phyloP scores from a whole-genome alignment of 192 early-diverging fungal genomes.

The Coemansia sp. region DNA sequence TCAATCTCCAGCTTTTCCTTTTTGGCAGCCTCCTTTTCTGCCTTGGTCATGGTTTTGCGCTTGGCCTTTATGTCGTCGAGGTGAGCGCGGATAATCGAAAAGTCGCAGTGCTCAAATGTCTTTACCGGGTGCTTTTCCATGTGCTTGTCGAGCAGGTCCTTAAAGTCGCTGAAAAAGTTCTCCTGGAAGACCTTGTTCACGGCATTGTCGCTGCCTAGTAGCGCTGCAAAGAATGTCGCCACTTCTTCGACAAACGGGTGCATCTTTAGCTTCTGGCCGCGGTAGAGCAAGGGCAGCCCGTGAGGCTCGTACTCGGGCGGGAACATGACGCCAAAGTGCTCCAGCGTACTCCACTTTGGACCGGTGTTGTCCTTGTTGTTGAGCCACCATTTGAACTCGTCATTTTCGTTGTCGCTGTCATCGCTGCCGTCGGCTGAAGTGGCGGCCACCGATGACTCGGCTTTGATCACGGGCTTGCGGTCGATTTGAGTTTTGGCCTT shows the following conservation, averaged over 20 bases:
- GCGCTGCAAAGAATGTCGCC: slow-evolving; percentile 89
- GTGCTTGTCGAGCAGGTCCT: slow-evolving; percentile 63
- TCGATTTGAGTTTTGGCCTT: slow-evolving; percentile 20
- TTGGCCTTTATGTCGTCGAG: slow-evolving; percentile 75
- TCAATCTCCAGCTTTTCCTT: slow-evolving; percentile 71
- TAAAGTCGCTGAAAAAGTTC: slow-evolving; percentile 95
- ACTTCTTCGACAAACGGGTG: slow-evolving; percentile 89
- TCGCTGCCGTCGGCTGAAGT: slow-evolving; percentile 37
- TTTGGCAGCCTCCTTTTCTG: slow-evolving; percentile 84
- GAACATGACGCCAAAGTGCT: slow-evolving; percentile 88
- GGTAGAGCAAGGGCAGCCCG: slow-evolving; percentile 85
- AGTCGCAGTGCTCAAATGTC: slow-evolving; percentile 85
- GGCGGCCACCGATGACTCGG: slow-evolving; percentile 30
- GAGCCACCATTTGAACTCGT: slow-evolving; percentile 77
- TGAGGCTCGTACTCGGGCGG: slow-evolving; percentile 91
- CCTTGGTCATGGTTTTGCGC: slow-evolving; percentile 86
- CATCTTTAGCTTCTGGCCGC: slow-evolving; percentile 69
- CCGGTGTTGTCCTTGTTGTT: slow-evolving; percentile 63
- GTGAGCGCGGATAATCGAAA: slow-evolving; percentile 81
- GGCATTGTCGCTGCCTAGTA: slow-evolving; percentile 83
- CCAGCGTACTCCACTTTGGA: slow-evolving; percentile 85
- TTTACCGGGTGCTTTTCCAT: slow-evolving; percentile 73
- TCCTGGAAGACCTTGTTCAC: slow-evolving; percentile 81
- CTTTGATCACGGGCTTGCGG: slow-evolving; percentile 46
- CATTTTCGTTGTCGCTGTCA: slow-evolving; percentile 52